Percentiles rank a stretch among this genome's conserved stretches.
phyloP scores from a whole-genome alignment of 2,329 filamentous ascomycete species.

The Byssothecium circinans region DNA sequence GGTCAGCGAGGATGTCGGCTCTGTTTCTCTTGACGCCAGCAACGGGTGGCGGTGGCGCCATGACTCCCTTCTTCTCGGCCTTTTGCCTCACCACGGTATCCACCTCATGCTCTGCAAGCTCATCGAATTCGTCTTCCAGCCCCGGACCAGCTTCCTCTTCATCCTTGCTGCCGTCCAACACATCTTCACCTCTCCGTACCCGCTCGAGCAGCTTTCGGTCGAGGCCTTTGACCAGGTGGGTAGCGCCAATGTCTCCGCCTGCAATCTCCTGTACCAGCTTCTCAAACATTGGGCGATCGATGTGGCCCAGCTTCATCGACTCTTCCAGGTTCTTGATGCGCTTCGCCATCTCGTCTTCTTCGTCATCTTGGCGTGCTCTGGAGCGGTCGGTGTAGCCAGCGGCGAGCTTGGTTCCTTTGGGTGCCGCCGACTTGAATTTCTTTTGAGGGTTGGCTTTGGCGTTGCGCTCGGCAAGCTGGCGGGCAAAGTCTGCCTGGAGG shows the following conservation, averaged over 20 bases:
- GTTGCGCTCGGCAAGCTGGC: constrained; percentile 77
- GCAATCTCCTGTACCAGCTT: constrained; percentile 73
- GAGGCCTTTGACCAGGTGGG: constrained; percentile 87
- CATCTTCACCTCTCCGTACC: constrained; percentile 66
- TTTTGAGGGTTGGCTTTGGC: constrained; percentile 60
- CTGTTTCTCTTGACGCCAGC: constrained; percentile 57
- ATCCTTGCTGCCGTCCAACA: constrained; percentile 40
- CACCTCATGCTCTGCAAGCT: constrained; percentile 67
- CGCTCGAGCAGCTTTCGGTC: constrained; percentile 79
- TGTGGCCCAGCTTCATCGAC: constrained; percentile 78
- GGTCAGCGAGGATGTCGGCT: constrained; percentile 61
- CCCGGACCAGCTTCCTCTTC: constrained; percentile 33
- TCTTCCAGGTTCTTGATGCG: constrained; percentile 80
- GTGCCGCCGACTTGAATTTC: constrained; percentile 76
- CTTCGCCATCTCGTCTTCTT: constrained; percentile 59
- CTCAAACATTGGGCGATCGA: constrained; percentile 78
- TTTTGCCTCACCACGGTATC: constrained; percentile 65
- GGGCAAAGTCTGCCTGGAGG: constrained; percentile 71
- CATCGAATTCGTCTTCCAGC: constrained; percentile 52
- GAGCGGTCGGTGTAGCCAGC: constrained; percentile 84
- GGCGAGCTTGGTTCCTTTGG: constrained; percentile 79
- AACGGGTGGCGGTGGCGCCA: constrained; percentile 45
- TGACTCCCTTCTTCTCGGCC: constrained; percentile 57
- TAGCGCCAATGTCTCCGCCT: constrained; percentile 77
- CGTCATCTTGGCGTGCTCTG: constrained; percentile 59